phyloP scores from a whole-genome alignment of 2,329 filamentous ascomycete genomes.

The Penicillium sp. region DNA sequence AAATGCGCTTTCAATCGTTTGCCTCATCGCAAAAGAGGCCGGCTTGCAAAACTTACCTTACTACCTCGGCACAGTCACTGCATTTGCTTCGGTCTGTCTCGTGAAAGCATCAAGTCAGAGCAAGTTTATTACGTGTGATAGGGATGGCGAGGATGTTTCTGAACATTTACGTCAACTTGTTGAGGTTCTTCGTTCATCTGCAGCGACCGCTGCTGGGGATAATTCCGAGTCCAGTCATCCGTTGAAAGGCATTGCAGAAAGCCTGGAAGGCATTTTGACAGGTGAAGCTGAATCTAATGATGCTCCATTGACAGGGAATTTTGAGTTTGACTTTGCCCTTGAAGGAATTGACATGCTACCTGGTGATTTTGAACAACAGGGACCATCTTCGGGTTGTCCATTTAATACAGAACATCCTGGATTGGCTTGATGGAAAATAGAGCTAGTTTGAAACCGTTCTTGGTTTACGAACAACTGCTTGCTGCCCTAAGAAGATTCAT shows the following conservation, averaged over 20 bases:
- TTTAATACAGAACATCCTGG: background rate
- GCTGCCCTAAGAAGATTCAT: too few species aligned
- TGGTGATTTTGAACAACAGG: background rate
- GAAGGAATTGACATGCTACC: background rate
- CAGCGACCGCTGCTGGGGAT: background rate
- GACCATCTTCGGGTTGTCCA: background rate
- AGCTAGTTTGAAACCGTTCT: too few species aligned
- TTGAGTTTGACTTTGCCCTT: constrained; percentile 2
- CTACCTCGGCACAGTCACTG: constrained; percentile 20
- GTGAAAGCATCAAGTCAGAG: constrained; percentile 9
- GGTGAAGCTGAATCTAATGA: background rate
- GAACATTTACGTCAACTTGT: background rate
- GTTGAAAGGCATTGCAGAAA: background rate
- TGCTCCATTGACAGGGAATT: background rate
- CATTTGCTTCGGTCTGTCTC: constrained; percentile 21
- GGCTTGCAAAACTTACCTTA: constrained; percentile 2
- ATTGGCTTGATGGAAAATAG: background rate
- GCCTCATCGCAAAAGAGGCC: background rate
- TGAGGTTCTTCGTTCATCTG: background rate
- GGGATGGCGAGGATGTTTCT: background rate
- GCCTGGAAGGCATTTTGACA: background rate
- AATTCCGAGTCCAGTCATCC: background rate
- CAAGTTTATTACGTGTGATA: background rate
- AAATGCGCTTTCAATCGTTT: constrained; percentile 1
- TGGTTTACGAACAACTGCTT: too few species aligned